These are phyloP conservation scores for Anastatica hierochuntica DNA, from an alignment of 345 rosid species.

Conservation along the genomic window DNA sequence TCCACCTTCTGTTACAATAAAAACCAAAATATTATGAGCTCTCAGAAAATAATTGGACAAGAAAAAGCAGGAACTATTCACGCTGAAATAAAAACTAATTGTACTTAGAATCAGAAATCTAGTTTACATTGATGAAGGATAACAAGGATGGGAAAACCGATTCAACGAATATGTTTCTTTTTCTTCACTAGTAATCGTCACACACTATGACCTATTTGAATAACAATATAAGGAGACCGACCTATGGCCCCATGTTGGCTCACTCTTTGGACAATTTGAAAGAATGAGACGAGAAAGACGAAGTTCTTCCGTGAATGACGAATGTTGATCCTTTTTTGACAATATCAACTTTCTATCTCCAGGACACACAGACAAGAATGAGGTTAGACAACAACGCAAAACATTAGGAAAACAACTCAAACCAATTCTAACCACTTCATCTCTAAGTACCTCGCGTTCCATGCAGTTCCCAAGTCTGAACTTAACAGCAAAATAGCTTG, in stretches of 20 bases:
- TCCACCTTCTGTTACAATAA: slow-evolving; percentile 65
- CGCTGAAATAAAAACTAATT: background rate
- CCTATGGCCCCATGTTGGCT: slow-evolving; percentile 95
- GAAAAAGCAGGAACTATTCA: too few relatives aligned
- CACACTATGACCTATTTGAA: background rate
- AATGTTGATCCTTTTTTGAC: slow-evolving; percentile 35
- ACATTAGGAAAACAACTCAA: background rate
- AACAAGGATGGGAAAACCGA: background rate
- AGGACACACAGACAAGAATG: slow-evolving; percentile 1
- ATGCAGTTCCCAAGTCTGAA: slow-evolving; percentile 79
- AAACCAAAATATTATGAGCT: background rate
- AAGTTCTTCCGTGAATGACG: slow-evolving; percentile 54
- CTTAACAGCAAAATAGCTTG: slow-evolving; percentile 63
- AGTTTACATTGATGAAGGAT: background rate
- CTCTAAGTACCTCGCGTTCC: slow-evolving; percentile 69
- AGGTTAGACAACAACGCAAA: slow-evolving; percentile 1
- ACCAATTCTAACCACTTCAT: background rate
- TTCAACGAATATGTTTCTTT: background rate
- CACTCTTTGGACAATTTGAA: slow-evolving; percentile 81
- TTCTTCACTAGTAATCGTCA: background rate
- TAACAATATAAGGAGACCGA: slow-evolving; percentile 18
- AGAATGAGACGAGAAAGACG: slow-evolving; percentile 62
- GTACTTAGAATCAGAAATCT: background rate
- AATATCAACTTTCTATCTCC: slow-evolving; percentile 54
- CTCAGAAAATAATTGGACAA: too few relatives aligned